Base-by-base conservation (phyloP, 768 basidiomycete species). In the Russula vinacea region DNA sequence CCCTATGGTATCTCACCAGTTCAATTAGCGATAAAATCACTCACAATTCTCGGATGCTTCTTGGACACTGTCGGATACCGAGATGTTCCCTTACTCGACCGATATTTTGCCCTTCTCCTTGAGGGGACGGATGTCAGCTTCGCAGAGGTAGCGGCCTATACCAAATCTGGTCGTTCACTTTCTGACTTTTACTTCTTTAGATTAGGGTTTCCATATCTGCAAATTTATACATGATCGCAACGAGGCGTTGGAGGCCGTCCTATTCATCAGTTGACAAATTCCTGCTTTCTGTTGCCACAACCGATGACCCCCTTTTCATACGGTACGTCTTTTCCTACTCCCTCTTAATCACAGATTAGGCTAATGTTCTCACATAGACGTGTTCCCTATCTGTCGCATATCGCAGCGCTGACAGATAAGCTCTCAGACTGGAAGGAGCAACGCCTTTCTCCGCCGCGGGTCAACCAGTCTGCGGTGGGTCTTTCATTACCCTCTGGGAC, bases 371-470 rank as follows among this genome's bases (percentile, higher is more conserved):
- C 22, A 13, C 37, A 2, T 66, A 89, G 88, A 16, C 75, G 81
- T 52, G 77, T 83, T 7, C 77, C 80, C 57, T 86, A 89, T 73
- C 77, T 83, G 61, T 76, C 78, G 24, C 84, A 79, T 62, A 76
- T 94, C 52, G 72, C 80, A 40, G 73, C 78, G n/a, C 83, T 92
- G 58, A 73, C 87, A 49, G 73, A 72, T 26, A 78, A 84, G 42
- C 75, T 97, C 52, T 84, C 86, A 0, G 73, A 78, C 62, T 91
- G 86, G 89, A 87, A 86, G 72, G 80, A 82, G 62, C 81, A 90
- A 67, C 84, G 94, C 42, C 82, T 94, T 29, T 84, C 92, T 32
- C 92, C 94, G 58, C 94, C 94, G 0, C 83, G 91, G 62, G 91
- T 91, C 62, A 87, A 83, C 66, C 89, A 93, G 71, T 96, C 94